Percentiles rank a stretch among this genome's conserved stretches.
phyloP scores from a whole-genome alignment of 2,329 filamentous ascomycete genomes.

The Pyricularia pennisetigena region DNA sequence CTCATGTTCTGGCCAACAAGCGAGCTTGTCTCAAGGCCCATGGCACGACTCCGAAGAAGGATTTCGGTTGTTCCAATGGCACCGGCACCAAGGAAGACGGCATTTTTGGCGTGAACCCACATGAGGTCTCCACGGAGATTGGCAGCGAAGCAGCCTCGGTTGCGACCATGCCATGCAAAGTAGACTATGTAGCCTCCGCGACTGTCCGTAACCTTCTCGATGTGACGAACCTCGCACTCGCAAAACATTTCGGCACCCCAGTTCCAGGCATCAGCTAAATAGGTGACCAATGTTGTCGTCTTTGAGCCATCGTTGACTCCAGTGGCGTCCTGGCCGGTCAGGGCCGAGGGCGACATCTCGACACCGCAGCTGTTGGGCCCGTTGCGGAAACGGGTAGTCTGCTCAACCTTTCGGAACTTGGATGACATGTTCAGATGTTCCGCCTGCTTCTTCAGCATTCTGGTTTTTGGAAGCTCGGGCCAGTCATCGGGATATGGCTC shows the following conservation, averaged over 20 bases:
- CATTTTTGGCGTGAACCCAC: constrained; percentile 57
- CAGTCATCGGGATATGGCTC: constrained; percentile 45
- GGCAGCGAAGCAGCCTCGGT: constrained; percentile 42
- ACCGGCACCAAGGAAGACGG: constrained; percentile 58
- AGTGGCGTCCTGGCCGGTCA: constrained; percentile 53
- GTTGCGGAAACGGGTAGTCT: constrained; percentile 53
- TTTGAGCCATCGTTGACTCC: constrained; percentile 61
- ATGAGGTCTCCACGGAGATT: constrained; percentile 49
- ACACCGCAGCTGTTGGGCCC: constrained; percentile 55
- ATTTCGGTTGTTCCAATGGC: constrained; percentile 58
- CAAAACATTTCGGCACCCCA: constrained; percentile 66
- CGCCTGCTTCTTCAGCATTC: constrained; percentile 47
- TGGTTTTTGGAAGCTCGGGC: constrained; percentile 47
- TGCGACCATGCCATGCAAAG: constrained; percentile 53
- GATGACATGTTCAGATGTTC: constrained; percentile 35
- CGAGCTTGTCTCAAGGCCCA: constrained; percentile 48
- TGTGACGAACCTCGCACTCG: constrained; percentile 54
- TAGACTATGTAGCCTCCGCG: constrained; percentile 51
- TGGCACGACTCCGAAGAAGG: constrained; percentile 46
- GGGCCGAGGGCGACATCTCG: constrained; percentile 47
- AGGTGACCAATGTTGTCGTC: constrained; percentile 55
- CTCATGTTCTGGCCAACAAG: constrained; percentile 50
- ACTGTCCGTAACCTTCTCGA: constrained; percentile 37
- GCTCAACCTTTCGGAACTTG: constrained; percentile 45
- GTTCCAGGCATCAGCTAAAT: constrained; percentile 61